Evolutionary conservation across 805 yeast genomes (phyloP).

Genomic region (Isabelozyma rhagii): DNA sequence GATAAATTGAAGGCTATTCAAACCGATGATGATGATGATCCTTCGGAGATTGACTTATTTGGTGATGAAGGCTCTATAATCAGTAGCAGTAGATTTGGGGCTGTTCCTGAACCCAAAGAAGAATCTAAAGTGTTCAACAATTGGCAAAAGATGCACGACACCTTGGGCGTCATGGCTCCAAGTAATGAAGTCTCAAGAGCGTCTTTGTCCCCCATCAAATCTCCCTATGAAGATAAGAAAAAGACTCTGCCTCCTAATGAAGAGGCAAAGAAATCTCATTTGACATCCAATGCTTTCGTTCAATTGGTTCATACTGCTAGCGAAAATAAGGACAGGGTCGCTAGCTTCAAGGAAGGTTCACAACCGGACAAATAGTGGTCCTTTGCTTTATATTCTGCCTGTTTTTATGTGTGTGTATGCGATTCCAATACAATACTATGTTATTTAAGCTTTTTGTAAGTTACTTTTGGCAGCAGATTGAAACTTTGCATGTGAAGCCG

Average conservation of each 20-base stretch:
- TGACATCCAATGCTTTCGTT: slow-evolving; percentile 57
- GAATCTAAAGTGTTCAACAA: slow-evolving; percentile 11
- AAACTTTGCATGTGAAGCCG: too few species aligned
- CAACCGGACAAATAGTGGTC: neutral
- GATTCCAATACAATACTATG: too few species aligned
- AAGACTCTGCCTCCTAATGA: neutral
- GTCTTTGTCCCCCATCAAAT: slow-evolving; percentile 14
- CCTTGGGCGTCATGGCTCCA: slow-evolving; percentile 15
- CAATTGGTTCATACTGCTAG: slow-evolving; percentile 70
- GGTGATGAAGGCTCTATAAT: slow-evolving; percentile 26
- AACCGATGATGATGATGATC: slow-evolving; percentile 54
- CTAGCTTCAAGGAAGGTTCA: slow-evolving; percentile 9
- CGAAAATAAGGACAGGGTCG: slow-evolving; percentile 51
- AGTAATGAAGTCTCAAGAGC: slow-evolving; percentile 15
- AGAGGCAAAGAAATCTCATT: slow-evolving; percentile 25
- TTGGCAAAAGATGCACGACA: slow-evolving; percentile 28
- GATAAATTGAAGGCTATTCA: slow-evolving; percentile 63
- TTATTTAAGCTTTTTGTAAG: too few species aligned
- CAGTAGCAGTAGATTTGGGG: slow-evolving; percentile 2
- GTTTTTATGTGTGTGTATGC: neutral
- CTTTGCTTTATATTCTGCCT: neutral
- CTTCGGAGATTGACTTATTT: slow-evolving; percentile 43
- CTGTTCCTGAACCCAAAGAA: slow-evolving; percentile 4
- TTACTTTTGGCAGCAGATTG: too few species aligned
- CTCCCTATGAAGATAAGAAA: slow-evolving; percentile 4